Evolutionary conservation across 225 moss, liverwort and hornwort genomes (phyloP).

Genomic region (Bryoerythrophyllum caledonicum): DNA sequence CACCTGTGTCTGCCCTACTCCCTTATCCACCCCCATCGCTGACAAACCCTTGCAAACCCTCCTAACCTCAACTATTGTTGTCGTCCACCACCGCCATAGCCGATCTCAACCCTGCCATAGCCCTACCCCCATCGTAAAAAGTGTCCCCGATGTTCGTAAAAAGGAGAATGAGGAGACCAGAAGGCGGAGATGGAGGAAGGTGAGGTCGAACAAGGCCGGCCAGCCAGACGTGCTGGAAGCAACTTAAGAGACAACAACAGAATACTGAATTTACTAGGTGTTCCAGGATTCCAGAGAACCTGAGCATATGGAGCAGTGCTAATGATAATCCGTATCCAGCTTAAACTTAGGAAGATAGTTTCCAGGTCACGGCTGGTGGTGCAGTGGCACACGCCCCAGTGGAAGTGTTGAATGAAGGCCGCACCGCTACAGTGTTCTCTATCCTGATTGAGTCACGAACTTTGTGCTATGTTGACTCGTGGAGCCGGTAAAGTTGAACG

Average conservation of each 20-base stretch:
- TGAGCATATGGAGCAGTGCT: not conserved
- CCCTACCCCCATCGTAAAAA: not conserved
- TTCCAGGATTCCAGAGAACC: not conserved
- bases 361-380: not conserved
- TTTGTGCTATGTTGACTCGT: not conserved
- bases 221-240: not conserved
- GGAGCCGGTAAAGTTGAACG: not conserved
- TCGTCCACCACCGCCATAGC: not conserved
- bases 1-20: constrained; percentile 38
- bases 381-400: not conserved
- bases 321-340: not conserved
- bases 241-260: not conserved
- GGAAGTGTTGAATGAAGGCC: not conserved
- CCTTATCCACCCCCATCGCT: constrained; percentile 35
- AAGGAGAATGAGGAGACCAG: not conserved
- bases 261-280: not conserved
- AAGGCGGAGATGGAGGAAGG: not conserved
- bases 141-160: too few relatives aligned
- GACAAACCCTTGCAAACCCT: not conserved
- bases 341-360: not conserved
- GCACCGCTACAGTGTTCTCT: not conserved
- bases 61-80: not conserved
- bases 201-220: too few relatives aligned
- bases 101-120: not conserved
- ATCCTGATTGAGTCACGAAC: not conserved